Conservation (phyloP, 1,139 yeast species). For the Pichia sp. region DNA sequence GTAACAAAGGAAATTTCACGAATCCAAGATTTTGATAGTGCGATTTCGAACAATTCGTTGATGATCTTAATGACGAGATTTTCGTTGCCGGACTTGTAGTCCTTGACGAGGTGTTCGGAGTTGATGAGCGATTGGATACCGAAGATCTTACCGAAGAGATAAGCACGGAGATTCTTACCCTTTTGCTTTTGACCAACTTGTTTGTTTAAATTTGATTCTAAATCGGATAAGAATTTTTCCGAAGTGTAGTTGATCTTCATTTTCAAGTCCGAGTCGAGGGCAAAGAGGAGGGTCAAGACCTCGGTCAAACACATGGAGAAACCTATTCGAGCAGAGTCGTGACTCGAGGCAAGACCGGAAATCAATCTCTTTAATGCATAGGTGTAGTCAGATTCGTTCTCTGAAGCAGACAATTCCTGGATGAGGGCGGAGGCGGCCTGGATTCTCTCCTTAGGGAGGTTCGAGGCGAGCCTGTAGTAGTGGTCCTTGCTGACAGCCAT, state of each 20-base stretch:
- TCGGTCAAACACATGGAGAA: constrained; percentile 89
- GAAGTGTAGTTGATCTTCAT: constrained; percentile 18
- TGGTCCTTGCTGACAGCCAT: constrained; percentile 68
- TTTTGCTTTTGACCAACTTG: constrained; percentile 48
- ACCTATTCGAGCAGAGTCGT: constrained; percentile 85
- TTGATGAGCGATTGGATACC: constrained; percentile 78
- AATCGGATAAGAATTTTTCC: constrained; percentile 42
- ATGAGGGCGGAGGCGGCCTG: constrained; percentile 69
- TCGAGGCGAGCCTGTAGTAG: constrained; percentile 78
- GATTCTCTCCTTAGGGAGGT: constrained; percentile 68
- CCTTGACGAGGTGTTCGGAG: constrained; percentile 32
- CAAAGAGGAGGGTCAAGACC: constrained; percentile 47
- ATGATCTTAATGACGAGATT: constrained; percentile 32
- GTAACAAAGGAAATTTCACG: constrained; percentile 80
- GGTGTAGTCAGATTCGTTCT: constrained; percentile 62
- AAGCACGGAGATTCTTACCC: constrained; percentile 82
- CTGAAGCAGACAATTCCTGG: constrained; percentile 49
- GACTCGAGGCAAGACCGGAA: constrained; percentile 76
- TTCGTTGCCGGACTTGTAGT: not conserved
- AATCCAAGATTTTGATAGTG: constrained; percentile 76
- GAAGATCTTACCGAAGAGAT: constrained; percentile 79
- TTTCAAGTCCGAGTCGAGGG: constrained; percentile 17
- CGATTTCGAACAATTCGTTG: constrained; percentile 52
- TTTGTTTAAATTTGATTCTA: constrained; percentile 42
- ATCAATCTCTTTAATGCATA: constrained; percentile 78